These are phyloP conservation scores for Tubosaeta sp. DNA, from an alignment of 768 basidiomycete species.

Conservation along the genomic window DNA sequence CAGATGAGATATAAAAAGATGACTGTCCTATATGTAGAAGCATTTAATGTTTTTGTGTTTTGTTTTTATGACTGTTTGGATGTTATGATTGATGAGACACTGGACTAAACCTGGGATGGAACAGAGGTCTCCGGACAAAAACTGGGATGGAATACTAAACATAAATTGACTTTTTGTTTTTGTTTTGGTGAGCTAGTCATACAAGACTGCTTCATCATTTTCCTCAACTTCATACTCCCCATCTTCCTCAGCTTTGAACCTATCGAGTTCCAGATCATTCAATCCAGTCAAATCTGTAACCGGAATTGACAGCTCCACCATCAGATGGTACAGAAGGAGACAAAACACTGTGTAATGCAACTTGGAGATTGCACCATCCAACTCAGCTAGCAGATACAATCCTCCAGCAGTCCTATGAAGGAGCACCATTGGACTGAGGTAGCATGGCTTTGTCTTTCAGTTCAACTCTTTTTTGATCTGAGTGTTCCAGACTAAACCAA, in stretches of 20 bases:
- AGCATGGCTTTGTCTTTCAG: slow-evolving; percentile 21
- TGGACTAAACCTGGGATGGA: not conserved
- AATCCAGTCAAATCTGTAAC: not conserved
- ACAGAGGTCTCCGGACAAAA: not conserved
- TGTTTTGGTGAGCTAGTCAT: not conserved
- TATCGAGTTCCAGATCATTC: not conserved
- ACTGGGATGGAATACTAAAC: not conserved
- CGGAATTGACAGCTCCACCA: not conserved
- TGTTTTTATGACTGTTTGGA: too few relatives aligned
- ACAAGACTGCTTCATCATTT: not conserved
- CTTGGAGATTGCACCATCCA: slow-evolving; percentile 19
- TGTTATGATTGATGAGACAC: not conserved
- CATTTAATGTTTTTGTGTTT: too few relatives aligned
- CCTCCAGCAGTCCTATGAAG: slow-evolving; percentile 17
- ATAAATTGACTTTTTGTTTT: not conserved
- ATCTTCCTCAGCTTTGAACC: not conserved
- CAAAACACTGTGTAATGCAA: slow-evolving; percentile 17
- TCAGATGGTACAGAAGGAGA: slow-evolving; percentile 16
- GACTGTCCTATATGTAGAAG: too few relatives aligned
- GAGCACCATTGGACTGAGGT: slow-evolving; percentile 26
- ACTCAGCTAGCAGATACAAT: slow-evolving; percentile 24
- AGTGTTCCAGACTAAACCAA: not conserved
- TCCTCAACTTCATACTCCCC: not conserved
- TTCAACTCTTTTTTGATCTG: slow-evolving; percentile 11
- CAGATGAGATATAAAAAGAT: too few relatives aligned